Base-by-base conservation (phyloP, 2,329 filamentous ascomycete genomes). In the Aspergillus fijiensis region DNA sequence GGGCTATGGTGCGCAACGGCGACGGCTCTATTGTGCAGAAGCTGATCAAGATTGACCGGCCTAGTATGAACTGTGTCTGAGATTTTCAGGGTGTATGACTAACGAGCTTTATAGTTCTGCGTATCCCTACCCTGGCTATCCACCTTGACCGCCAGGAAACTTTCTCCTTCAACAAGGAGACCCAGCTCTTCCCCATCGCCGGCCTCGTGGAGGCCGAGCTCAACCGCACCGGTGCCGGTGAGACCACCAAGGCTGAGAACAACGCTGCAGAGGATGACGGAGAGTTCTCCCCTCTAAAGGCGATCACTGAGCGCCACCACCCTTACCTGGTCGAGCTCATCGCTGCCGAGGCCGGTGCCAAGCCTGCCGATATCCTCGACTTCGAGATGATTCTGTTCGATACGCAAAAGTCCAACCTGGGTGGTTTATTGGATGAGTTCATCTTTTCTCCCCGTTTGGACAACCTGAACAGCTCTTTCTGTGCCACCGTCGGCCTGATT, bases 381-480 rank as follows among this genome's bases (percentile, higher is more conserved):
- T 99, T 99, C 69, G 95, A 99, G 79, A 86, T 97, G 69, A 86
- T 97, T n/a, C 87, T 99, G 48, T 99, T 96, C 77, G 95, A 99
- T 75, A 96, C 92, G 10, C 95, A 99, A 72, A 90, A 94, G 72
- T 87, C 93, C 0, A 91, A 88, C 72, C 85, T 99, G 16, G 95
- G 95, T 60, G 95, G 95, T 39, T 79, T 99, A 66, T 89, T 91
- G 74, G 89, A 97, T 71, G 95, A 99, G 77, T 90, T 99, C 74
- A 91, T 99, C 79, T 97, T 94, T 80, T 96, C 94, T 2, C 87
- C 93, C n/a, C 88, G 95, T 50, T 85, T 99, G 58, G 95, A 99
- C 80, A 99, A 99, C 77, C 83, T 97, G 16, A 91, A 91, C 78
- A 96, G 96, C 91, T 96, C 94, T 10, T 98, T 92, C 81, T 98